Evolutionary conservation across 164 flowering plant species (phyloP), one percentile per base, ranked within the genome.

Genomic region (Liriodendron chinense): DNA sequence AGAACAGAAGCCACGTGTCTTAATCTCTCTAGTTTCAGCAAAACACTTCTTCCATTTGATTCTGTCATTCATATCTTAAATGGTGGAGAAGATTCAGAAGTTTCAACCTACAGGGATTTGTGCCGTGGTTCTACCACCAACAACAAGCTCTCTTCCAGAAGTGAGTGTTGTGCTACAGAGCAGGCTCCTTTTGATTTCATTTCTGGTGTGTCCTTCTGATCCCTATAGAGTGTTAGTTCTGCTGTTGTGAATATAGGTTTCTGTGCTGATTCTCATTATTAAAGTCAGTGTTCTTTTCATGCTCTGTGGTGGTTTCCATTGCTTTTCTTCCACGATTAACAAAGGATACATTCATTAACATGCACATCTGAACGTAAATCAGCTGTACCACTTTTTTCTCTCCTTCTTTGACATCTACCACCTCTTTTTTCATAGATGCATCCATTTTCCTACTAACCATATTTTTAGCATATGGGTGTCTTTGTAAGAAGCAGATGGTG

Each of bases 161-260:
- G 56, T 74, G 78, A 79, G 68, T 74, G 75, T 75, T 78, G 72
- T 72, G 82, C 43, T 34, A 0, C 70, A 26, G 83, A 78, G 16
- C 85, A 87, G 68, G 68, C 78, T 77, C 83, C 88, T 82, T 84
- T 82, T 80, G 88, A 86, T 67, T 85, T 86, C 84, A 78, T 84
- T 77, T 67, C 85, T 68, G 89, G 89, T 34, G 7, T 34, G 43
- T 34, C 43, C 0, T 34, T 34, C 43, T 34, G 43, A 34, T 34
- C 43, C 43, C 43, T 34, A 34, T 34, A 34, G 43, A 34, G 43
- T 34, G 9, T 65, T 64, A 73, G 34, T 76, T 50, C 18, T 23
- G 67, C 48, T 50, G 48, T 62, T 69, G 72, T 74, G 43, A 34
- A 69, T 80, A 61, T 82, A 72, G 85, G 82, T 77, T 77, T 83